Base-by-base conservation (phyloP, 2,329 filamentous ascomycete species). In the Chrysosphaeria jannelii region DNA sequence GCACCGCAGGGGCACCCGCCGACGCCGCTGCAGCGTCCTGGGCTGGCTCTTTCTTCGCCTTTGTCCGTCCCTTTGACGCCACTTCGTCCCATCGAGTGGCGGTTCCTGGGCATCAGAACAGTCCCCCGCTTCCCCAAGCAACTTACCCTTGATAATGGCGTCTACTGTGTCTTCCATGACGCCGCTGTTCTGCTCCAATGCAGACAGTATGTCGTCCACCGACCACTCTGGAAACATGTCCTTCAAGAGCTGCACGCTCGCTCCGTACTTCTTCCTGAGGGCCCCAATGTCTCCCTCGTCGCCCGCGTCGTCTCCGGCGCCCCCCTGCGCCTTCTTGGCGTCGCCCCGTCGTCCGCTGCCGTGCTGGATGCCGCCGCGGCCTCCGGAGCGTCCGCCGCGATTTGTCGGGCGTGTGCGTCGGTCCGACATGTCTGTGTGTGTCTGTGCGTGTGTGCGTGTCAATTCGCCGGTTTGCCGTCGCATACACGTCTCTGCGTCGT, bases 161-260 rank as follows among this genome's bases (percentile, higher is more conserved):
- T 70, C 65, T 40, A 74, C 70, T 33, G 71, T 63, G 36, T 60
- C 48, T 35, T 70, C 59, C 37, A 76, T 53, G 45, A 85, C 71
- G 36, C 72, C 74, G 36, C 74, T 60, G 27, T 68, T 70, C 52
- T 97, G 85, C 45, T 89, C 65, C 29, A 97, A 57, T 30, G 79
- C 79, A 43, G 85, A 85, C 32, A 93, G 64, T 32, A 93, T 63
- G 44, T 93, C 81, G 44, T 79, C 75, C 39, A 90, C 75, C 36
- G 78, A 81, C 85, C 81, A 93, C 46, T 78, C 70, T 29, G 75
- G 65, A 51, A 90, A 91, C 51, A 93, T 67, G 45, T 90, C 79
- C 50, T 75, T 78, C 43, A 97, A 65, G 38, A 68, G 64, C 30
- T 55, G 54, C 36, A 90, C 60, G 50, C 81, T 74, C 39, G 53